phyloP scores from a whole-genome alignment of 2,329 filamentous ascomycete genomes.

The Botrytis porri region DNA sequence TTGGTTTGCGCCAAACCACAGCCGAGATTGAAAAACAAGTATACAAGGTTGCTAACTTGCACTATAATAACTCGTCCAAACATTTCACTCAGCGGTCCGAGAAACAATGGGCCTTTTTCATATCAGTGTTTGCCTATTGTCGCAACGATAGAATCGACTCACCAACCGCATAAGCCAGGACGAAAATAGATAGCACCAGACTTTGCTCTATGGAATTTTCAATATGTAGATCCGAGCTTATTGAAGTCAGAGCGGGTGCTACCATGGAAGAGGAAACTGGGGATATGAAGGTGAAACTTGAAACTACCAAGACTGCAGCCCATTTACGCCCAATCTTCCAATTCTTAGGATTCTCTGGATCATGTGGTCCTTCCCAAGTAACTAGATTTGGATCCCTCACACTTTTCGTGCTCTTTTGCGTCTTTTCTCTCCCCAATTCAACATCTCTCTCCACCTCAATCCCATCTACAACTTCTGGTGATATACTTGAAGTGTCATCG shows the following conservation, averaged over 20 bases:
- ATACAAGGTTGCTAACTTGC: conserved; percentile 48
- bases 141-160: not conserved
- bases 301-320: conserved; percentile 46
- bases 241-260: conserved; percentile 49
- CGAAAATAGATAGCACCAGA: conserved; percentile 47
- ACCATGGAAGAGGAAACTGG: conserved; percentile 54
- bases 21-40: conserved; percentile 52
- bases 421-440: conserved; percentile 28
- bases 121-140: not conserved
- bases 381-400: conserved; percentile 32
- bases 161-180: conserved; percentile 42
- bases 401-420: conserved; percentile 26
- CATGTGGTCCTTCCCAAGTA: conserved; percentile 31
- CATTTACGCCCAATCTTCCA: conserved; percentile 42
- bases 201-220: conserved; percentile 45
- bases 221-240: conserved; percentile 55
- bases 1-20: conserved; percentile 49
- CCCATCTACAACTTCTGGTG: conserved; percentile 30
- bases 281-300: conserved; percentile 48
- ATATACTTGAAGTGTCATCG: conserved; percentile 20
- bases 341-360: conserved; percentile 35
- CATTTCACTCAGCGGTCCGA: conserved; percentile 58
- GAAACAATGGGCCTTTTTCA: conserved; percentile 48
- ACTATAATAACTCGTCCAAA: conserved; percentile 46
- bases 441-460: conserved; percentile 32